phyloP scores from a whole-genome alignment of 495 filamentous ascomycete species.

The Aeminium ludgeri region DNA sequence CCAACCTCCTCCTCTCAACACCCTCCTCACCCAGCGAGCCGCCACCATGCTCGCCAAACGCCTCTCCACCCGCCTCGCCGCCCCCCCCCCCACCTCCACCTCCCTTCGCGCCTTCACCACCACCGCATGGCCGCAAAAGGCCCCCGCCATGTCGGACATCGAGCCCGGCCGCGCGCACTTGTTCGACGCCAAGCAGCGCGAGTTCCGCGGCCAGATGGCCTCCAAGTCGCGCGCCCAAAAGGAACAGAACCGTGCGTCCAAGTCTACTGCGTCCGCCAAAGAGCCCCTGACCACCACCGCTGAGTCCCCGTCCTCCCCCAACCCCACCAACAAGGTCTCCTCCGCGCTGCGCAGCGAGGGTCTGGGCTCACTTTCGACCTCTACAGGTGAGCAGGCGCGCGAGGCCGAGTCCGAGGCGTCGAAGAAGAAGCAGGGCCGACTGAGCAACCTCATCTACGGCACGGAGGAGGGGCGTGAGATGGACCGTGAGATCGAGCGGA shows the following conservation, averaged over 20 bases:
- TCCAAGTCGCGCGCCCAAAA: slow-evolving; percentile 55
- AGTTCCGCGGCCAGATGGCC: slow-evolving; percentile 70
- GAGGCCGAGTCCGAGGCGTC: slow-evolving; percentile 29
- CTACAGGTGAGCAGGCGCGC: slow-evolving; percentile 27
- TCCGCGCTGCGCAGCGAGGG: slow-evolving; percentile 4
- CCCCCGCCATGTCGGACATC: slow-evolving; percentile 77
- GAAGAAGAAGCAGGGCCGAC: slow-evolving; percentile 35
- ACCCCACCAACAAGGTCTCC: slow-evolving; percentile 11
- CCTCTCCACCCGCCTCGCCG: slow-evolving; percentile 1
- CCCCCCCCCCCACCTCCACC: neutral
- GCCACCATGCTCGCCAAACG: slow-evolving; percentile 9
- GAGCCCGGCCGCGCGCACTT: slow-evolving; percentile 46
- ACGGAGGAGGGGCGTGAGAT: slow-evolving; percentile 84
- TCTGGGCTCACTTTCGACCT: slow-evolving; percentile 21
- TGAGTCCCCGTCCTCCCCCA: slow-evolving; percentile 24
- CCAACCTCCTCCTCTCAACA: neutral
- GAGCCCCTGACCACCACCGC: slow-evolving; percentile 7
- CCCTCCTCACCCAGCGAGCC: neutral
- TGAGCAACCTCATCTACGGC: slow-evolving; percentile 75
- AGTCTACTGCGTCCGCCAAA: slow-evolving; percentile 8
- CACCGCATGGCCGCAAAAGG: slow-evolving; percentile 20
- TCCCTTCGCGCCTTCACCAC: slow-evolving; percentile 11
- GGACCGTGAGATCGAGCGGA: slow-evolving; percentile 86
- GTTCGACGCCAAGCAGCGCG: slow-evolving; percentile 66
- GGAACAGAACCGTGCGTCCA: slow-evolving; percentile 49